These are phyloP conservation scores for Fusarium brevicatenulatum DNA, from an alignment of 2,329 filamentous ascomycete species.

Conservation along the genomic window DNA sequence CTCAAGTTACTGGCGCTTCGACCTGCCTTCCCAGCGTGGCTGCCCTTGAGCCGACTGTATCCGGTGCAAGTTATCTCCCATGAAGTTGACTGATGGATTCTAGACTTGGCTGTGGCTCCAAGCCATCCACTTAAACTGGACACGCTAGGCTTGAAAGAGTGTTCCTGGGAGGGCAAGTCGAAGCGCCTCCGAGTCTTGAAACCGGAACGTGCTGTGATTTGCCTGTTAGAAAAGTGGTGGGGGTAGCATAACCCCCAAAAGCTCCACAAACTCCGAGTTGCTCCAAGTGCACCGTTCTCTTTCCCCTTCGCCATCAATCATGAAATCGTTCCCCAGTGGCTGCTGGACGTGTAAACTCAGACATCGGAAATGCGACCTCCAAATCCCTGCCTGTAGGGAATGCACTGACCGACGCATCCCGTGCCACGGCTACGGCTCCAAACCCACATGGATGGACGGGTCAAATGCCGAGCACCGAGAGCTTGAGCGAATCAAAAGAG, in stretches of 20 bases:
- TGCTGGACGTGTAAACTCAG: slow-evolving; percentile 4
- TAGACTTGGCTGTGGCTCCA: background rate
- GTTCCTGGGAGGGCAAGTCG: background rate
- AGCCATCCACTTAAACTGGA: background rate
- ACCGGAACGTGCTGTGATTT: background rate
- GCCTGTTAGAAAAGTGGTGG: background rate
- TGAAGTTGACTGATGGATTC: too few relatives aligned
- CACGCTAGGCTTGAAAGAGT: background rate
- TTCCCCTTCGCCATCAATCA: background rate
- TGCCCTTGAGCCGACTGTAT: background rate
- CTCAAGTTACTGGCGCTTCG: background rate
- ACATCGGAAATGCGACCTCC: background rate
- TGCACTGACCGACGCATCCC: background rate
- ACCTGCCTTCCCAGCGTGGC: background rate
- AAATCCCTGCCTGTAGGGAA: background rate
- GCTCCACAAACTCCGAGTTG: background rate
- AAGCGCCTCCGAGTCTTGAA: background rate
- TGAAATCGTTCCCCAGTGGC: background rate
- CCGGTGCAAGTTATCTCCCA: too few relatives aligned
- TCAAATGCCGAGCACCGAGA: background rate
- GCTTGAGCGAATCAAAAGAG: background rate
- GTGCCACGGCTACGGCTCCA: background rate
- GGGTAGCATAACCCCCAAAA: background rate
- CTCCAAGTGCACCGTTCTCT: background rate
- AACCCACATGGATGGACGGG: background rate